Base-by-base conservation (phyloP, 768 basidiomycete genomes). In the Termitomyces sp. region DNA sequence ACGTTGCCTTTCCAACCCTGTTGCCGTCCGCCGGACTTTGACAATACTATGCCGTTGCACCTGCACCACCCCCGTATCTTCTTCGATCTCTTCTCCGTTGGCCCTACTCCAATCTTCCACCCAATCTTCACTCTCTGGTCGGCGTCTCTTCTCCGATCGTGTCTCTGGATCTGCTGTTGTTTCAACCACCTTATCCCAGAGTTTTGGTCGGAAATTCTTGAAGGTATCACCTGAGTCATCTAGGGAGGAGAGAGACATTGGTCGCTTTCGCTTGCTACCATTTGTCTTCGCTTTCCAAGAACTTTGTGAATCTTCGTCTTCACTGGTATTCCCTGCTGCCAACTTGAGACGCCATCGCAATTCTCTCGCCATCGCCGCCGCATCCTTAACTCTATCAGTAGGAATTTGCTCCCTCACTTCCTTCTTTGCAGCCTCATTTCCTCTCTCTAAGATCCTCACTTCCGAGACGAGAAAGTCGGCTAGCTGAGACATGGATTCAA, bases 321-420 rank as follows among this genome's bases (percentile, higher is more conserved):
- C 89, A 61, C 88, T 90, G 15, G 73, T 66, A 55, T 81, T 73
- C 27, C 88, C 88, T 6, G 76, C 70, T 5, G 83, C 82, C 41
- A 83, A 69, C 52, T 81, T 80, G 27, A 86, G 78, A 46, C 94
- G 80, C 94, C 94, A 97, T 41, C 89, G 77, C 41, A 97, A 71
- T 66, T 97, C 94, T 59, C 91, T 76, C 16, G 92, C 92, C 51
- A 93, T 66, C 2, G 87, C 88, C 3, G 88, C 73, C 16, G 88
- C 81, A 70, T 97, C 94, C 65, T 89, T 90, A 54, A 94, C 81
- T 51, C 84, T 82, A 60, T 95, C 94, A 9, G 66, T 61, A 1
- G 94, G 94, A 18, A 96, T 83, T 54, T 89, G 83, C 50, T 95
- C 94, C 63, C 82, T 88, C 3, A 83, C 81, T 62, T 92, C 86